phyloP scores from a whole-genome alignment of 441 rosid genomes.

The Corymbia calophylla region DNA sequence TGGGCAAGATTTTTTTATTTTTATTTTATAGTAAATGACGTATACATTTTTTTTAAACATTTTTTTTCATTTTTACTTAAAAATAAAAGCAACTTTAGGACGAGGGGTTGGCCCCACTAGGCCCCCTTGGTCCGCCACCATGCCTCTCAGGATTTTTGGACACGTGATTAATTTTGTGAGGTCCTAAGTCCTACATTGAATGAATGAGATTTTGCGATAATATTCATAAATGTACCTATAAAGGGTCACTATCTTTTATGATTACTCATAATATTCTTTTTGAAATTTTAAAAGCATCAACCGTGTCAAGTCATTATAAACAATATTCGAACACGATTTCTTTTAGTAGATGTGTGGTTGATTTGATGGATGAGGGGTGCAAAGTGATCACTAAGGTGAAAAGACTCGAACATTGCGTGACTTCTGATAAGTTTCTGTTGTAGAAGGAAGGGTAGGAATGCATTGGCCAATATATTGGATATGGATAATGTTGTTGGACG shows the following conservation, averaged over 20 bases:
- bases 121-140: not conserved
- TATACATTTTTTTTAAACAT: not conserved
- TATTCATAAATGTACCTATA: not conserved
- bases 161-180: too few relatives aligned
- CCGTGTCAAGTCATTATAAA: not conserved
- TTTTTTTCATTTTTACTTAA: not conserved
- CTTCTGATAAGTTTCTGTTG: accelerated
- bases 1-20: not conserved
- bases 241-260: not conserved
- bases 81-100: not conserved
- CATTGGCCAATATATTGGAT: not conserved
- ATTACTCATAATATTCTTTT: not conserved
- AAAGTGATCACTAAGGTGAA: not conserved
- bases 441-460: not conserved
- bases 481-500: not conserved
- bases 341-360: not conserved
- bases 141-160: not conserved
- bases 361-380: accelerated
- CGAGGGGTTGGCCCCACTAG: not conserved
- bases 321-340: accelerated
- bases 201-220: not conserved
- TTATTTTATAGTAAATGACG: not conserved
- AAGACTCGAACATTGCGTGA: not conserved
- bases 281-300: not conserved
- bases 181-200: not conserved